Evolutionary conservation across 1,284 basidiomycete species (phyloP).

Genomic region (Marasmius sp.): DNA sequence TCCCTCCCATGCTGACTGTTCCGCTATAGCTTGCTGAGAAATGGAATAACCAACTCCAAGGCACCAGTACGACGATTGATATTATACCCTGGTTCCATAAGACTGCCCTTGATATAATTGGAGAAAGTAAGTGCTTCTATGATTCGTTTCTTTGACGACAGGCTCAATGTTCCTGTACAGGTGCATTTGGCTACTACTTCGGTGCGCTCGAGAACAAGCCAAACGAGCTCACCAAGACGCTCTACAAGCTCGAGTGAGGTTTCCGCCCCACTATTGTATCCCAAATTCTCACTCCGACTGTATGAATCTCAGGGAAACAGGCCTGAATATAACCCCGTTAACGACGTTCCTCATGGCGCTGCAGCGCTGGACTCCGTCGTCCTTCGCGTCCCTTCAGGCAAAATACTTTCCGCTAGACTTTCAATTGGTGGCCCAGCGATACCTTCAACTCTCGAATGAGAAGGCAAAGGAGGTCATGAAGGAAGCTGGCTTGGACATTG

Average conservation of each 20-base stretch:
- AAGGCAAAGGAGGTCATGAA: neutral
- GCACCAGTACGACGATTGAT: neutral
- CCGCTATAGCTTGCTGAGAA: neutral
- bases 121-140: neutral
- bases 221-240: neutral
- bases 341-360: neutral
- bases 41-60: neutral
- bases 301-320: neutral
- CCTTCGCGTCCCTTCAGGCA: neutral
- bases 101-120: conserved; percentile 1
- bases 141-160: neutral
- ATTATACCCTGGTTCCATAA: neutral
- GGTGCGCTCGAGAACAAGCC: conserved; percentile 1
- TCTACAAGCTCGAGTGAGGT: neutral
- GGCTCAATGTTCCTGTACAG: neutral
- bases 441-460: neutral
- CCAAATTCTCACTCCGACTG: no score
- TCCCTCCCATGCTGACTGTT: neutral
- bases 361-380: neutral
- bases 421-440: neutral
- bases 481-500: neutral
- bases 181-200: neutral
- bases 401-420: neutral
- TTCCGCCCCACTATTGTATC: no score
- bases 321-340: neutral